A percentile compares a stretch with the other conserved stretches of the same genome.
Evolutionary conservation across 2,329 filamentous ascomycete species (phyloP).

Genomic region (Colletotrichum sp.): DNA sequence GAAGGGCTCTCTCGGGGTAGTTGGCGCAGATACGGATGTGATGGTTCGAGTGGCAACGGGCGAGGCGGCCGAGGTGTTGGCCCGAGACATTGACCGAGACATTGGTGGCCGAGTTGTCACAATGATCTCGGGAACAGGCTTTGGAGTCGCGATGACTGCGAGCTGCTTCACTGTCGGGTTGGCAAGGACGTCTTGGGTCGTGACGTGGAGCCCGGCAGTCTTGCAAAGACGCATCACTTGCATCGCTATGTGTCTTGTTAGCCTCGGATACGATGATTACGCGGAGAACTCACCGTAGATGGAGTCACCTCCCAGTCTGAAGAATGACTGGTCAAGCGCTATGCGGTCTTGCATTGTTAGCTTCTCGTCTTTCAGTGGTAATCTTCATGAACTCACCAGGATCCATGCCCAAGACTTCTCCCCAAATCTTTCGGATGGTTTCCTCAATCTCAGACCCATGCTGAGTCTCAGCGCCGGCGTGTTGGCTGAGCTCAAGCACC

Average conservation of each 20-base stretch:
- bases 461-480: background rate
- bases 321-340: conserved; percentile 61
- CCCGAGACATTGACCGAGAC: background rate
- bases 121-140: background rate
- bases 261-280: background rate
- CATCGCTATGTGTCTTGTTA: conserved; percentile 42
- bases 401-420: conserved; percentile 39
- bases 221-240: conserved; percentile 42
- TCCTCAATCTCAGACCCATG: background rate
- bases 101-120: background rate
- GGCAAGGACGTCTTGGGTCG: conserved; percentile 30
- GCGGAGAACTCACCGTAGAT: background rate
- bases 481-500: background rate
- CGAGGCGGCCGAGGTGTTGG: background rate
- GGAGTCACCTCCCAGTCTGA: conserved; percentile 61
- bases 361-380: too few relatives aligned
- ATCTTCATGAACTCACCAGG: background rate
- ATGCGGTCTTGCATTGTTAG: conserved; percentile 35
- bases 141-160: background rate
- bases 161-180: background rate
- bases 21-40: background rate
- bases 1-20: background rate
- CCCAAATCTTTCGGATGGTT: conserved; percentile 33
- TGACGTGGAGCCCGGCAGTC: conserved; percentile 61
- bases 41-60: background rate